Conservation (phyloP, 2,329 filamentous ascomycete species). For the Geosmithia morbida region DNA sequence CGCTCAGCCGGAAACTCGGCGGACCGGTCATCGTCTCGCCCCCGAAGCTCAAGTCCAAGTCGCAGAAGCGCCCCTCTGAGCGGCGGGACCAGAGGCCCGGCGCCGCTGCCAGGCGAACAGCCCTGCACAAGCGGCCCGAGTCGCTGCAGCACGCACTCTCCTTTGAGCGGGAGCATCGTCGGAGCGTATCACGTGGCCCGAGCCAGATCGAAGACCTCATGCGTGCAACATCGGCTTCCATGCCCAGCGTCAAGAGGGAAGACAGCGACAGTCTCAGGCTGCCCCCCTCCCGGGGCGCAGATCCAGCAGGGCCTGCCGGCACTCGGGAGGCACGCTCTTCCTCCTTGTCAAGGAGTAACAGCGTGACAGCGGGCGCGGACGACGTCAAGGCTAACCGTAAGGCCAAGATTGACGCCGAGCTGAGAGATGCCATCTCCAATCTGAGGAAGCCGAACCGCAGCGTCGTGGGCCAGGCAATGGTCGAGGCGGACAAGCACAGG, state of each 20-base stretch:
- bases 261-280: conserved; percentile 32
- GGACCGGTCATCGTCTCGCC: conserved; percentile 49
- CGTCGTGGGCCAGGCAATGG: conserved; percentile 50
- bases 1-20: conserved; percentile 62
- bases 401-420: conserved; percentile 51
- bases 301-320: neutral
- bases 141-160: conserved; percentile 49
- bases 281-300: neutral
- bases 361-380: conserved; percentile 29
- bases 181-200: conserved; percentile 41
- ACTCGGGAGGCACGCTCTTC: neutral
- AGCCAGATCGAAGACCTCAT: conserved; percentile 46
- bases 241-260: conserved; percentile 54
- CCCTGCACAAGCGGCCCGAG: conserved; percentile 24
- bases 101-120: conserved; percentile 31
- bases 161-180: conserved; percentile 38
- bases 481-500: conserved; percentile 52
- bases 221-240: conserved; percentile 43
- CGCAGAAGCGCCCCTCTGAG: conserved; percentile 24
- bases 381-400: conserved; percentile 50
- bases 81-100: conserved; percentile 36
- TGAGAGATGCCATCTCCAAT: conserved; percentile 59
- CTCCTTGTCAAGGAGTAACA: conserved; percentile 21
- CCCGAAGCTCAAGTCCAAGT: conserved; percentile 25
- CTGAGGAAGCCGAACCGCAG: conserved; percentile 64